Evolutionary conservation across 106 monocot species (phyloP), one percentile per base, ranked within the genome.

Genomic region (Iris macrosiphon): DNA sequence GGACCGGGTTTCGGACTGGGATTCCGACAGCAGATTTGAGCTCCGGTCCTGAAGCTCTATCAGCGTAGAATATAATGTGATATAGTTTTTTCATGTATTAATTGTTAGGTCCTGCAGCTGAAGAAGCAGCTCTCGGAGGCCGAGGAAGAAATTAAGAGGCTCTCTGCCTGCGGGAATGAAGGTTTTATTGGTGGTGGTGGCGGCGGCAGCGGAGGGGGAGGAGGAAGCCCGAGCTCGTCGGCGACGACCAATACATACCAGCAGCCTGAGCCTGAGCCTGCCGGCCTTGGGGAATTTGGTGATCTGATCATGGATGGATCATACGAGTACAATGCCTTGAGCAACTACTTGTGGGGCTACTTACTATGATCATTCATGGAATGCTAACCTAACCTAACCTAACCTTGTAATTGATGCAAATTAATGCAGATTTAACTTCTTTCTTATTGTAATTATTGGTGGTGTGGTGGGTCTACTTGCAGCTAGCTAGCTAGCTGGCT

Each of bases 201-300:
- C 29, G 38, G 30, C 13, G 41, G 39, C 15, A 21, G 55, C 29
- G 32, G 28, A 4, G 14, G 27, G 24, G 17, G 43, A 9, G 23
- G 48, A 22, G 34, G 57, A 1, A 80, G 80, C 54, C 76, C 80
- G 8, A 75, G 62, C 66, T 81, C 86, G 4, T 77, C 85, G 3
- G 66, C 69, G 41, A 76, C 79, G n/a, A 69, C 35, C 52, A 3
- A 72, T 64, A 14, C 61, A 52, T 41, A 47, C 24, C 32, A 60
- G 11, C 59, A 39, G 3, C 49, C 47, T 18, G 35, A 67, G 0
- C 57, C 30, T 52, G 10, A 35, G 4, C 52, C 31, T n/a, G 1
- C 57, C 0, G 10, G 7, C 27, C 40, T 72, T 8, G 56, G 46
- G 33, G 68, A 65, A 18, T 60, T 75, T 34, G 75, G 79, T 34